Conservation (phyloP, 305 asterid species). For the Solanum hybrid region DNA sequence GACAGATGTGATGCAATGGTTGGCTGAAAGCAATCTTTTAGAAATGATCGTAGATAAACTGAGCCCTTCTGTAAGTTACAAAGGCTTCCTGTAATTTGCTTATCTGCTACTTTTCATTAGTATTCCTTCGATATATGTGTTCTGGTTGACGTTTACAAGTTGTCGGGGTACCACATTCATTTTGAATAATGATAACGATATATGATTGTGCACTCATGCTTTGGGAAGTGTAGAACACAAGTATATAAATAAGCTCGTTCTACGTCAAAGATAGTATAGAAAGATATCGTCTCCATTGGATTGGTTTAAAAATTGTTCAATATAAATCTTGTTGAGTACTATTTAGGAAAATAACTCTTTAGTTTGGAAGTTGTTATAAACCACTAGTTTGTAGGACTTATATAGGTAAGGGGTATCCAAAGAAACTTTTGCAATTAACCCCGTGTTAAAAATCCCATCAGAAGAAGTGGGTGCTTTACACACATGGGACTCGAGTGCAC, state of each 20-base stretch:
- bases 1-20: conserved; percentile 94
- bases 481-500: background rate
- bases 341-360: background rate
- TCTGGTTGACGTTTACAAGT: background rate
- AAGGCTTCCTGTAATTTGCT: background rate
- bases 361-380: background rate
- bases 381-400: background rate
- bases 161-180: background rate
- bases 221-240: background rate
- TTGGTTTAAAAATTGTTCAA: background rate
- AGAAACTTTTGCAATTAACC: background rate
- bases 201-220: background rate
- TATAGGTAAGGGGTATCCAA: background rate
- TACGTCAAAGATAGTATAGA: background rate
- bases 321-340: background rate
- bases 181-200: background rate
- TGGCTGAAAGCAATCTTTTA: conserved; percentile 84
- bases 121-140: background rate
- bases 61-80: conserved; percentile 49
- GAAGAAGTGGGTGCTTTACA: background rate
- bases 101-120: background rate
- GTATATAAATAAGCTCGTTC: background rate
- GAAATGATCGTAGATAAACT: conserved; percentile 97
- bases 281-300: background rate
- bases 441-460: background rate